These are phyloP conservation scores for Hordeum marinum DNA, from an alignment of 176 grass and related monocot genomes.

Conservation along the genomic window DNA sequence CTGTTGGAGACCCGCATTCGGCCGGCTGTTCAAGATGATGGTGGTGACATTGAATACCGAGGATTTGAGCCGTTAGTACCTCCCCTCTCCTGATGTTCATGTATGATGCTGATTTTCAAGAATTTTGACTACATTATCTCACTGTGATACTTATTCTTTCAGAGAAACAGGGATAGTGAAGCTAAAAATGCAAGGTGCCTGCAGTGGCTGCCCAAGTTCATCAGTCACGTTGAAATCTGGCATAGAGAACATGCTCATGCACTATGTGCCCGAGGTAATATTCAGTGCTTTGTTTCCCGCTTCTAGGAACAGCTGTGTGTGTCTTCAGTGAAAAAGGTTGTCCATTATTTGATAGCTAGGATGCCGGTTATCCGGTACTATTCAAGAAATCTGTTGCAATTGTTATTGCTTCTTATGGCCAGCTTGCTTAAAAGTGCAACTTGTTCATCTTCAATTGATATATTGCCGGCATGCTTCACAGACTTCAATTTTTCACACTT, in stretches of 20 bases:
- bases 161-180: conserved; percentile 86
- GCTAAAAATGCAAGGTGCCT: conserved; percentile 97
- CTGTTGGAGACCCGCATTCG: conserved; percentile 90
- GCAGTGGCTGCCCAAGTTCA: conserved; percentile 95
- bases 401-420: background rate
- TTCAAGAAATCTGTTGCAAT: background rate
- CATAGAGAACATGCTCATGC: conserved; percentile 99
- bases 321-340: background rate
- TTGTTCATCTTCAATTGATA: background rate
- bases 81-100: background rate
- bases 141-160: conserved; percentile 30
- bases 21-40: conserved; percentile 97
- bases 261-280: conserved; percentile 94
- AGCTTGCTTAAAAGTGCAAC: background rate
- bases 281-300: conserved; percentile 5
- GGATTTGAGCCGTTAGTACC: conserved; percentile 79
- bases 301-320: background rate
- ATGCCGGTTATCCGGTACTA: background rate
- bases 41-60: conserved; percentile 92
- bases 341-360: conserved; percentile 15
- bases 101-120: background rate
- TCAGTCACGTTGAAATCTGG: conserved; percentile 95
- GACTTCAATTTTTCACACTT: background rate
- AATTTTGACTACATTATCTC: background rate
- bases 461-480: background rate